These are phyloP conservation scores for Kwoniella dendrophila DNA, from an alignment of 768 basidiomycete species.

Conservation along the genomic window DNA sequence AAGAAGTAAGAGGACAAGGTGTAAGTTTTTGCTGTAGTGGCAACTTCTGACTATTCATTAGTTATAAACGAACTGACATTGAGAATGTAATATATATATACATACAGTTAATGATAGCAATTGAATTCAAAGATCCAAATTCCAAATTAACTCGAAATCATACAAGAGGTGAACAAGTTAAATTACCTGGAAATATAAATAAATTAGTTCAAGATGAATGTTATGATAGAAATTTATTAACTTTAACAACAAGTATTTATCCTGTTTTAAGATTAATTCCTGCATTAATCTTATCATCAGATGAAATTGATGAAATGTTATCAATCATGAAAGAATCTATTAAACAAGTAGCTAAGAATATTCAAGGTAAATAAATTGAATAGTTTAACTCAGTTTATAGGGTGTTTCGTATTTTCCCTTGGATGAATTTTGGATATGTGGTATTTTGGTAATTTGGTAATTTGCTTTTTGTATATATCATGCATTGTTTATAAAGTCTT, in stretches of 20 bases:
- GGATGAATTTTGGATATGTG: neutral
- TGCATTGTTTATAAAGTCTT: neutral
- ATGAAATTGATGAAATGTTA: conserved; percentile 67
- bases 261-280: conserved; percentile 74
- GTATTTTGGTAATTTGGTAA: too few species aligned
- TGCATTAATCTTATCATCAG: conserved; percentile 74
- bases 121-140: conserved; percentile 63
- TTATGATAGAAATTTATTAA: conserved; percentile 79
- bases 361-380: conserved; percentile 22
- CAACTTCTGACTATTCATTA: neutral
- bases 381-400: too few species aligned
- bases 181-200: conserved; percentile 63
- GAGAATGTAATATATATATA: too few species aligned
- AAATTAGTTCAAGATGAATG: conserved; percentile 74
- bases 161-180: conserved; percentile 29
- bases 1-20: conserved; percentile 85
- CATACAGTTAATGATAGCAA: conserved; percentile 72
- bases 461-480: too few species aligned
- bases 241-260: conserved; percentile 74
- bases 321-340: conserved; percentile 61
- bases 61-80: too few species aligned
- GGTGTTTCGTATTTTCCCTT: neutral
- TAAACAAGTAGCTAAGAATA: conserved; percentile 23
- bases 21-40: conserved; percentile 17
- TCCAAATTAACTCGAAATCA: conserved; percentile 31